phyloP scores from a whole-genome alignment of 139 green algal species.

The Zygnema circumcarinatum region DNA sequence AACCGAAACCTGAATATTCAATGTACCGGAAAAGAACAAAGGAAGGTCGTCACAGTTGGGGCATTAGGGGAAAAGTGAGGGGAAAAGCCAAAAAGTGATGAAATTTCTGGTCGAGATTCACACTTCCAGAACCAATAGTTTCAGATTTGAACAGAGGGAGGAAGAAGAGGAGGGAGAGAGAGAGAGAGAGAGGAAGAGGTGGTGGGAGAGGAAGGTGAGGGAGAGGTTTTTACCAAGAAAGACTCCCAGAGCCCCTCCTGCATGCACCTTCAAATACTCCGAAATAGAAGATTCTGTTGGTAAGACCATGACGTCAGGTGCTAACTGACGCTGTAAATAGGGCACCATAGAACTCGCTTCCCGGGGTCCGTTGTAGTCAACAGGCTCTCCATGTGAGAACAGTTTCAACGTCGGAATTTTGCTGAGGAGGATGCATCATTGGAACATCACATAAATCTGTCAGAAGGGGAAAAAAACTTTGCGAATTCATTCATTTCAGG shows the following conservation, averaged over 20 bases:
- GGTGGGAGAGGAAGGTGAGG: too few species aligned
- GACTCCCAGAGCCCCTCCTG: background rate
- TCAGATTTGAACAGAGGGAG: too few species aligned
- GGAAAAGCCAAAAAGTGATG: background rate
- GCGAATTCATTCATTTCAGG: too few species aligned
- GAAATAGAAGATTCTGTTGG: background rate
- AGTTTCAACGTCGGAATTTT: constrained; percentile 1
- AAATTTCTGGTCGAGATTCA: background rate
- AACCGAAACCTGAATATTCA: background rate
- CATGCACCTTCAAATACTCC: background rate
- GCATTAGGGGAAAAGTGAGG: background rate
- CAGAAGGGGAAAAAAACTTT: background rate
- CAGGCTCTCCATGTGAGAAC: background rate
- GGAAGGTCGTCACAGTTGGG: background rate
- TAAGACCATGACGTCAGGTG: background rate
- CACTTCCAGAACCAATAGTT: too few species aligned
- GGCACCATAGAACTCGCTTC: background rate
- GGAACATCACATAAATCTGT: background rate
- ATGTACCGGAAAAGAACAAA: background rate
- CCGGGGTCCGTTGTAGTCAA: background rate
- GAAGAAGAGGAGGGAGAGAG: too few species aligned
- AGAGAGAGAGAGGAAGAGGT: too few species aligned
- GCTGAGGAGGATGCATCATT: background rate
- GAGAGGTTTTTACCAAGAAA: constrained; percentile 6
- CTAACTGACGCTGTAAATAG: background rate